Base-by-base conservation (phyloP, 306 rosid genomes). In the Lathyrus oleraceus region DNA sequence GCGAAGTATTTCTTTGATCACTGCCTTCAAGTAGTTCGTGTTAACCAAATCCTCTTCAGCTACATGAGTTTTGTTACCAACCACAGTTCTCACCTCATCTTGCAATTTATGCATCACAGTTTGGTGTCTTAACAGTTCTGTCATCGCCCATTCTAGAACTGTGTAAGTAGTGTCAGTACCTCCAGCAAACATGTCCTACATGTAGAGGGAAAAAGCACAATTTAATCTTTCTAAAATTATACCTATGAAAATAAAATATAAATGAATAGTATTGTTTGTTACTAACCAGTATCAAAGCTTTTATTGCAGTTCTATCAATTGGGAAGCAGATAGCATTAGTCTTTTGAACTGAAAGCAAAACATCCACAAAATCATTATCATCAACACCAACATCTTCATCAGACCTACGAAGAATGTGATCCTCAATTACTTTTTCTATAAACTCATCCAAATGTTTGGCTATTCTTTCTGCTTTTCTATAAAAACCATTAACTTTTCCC, bases 241-340 rank as follows among this genome's bases (percentile, higher is more conserved):
- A 9, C 8, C 11, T n/a, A n/a, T n/a, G n/a, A n/a, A n/a, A n/a
- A n/a, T n/a, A n/a, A n/a, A n/a, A n/a, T 38, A 38, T 38, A 7
- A 8, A 8, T 16, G 13, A 9, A 51, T 17, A 13, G 3, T 51
- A 51, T 51, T n/a, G n/a, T n/a, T n/a, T n/a, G n/a, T n/a, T 51
- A 49, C 67, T 28, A 2, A 77, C 81, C 38, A 64, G 56, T 40
- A 64, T 70, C 68, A 77, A 11, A 43, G 72, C 76, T 61, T 77
- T 77, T 1, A 32, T 42, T 20, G 72, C 23, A 28, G 60, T 53
- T 44, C 72, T 64, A 20, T 70, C 72, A 44, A 77, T 7, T n/a
- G 7, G 25, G 40, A 72, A 72, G 12, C 61, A 69, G 20, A 47
- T 8, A 61, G 47, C 20, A 10, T 47, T 1, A 5, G 39, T 20